phyloP scores from a whole-genome alignment of 2,329 filamentous ascomycete species.

The Macrophomina pseudophaseolina region DNA sequence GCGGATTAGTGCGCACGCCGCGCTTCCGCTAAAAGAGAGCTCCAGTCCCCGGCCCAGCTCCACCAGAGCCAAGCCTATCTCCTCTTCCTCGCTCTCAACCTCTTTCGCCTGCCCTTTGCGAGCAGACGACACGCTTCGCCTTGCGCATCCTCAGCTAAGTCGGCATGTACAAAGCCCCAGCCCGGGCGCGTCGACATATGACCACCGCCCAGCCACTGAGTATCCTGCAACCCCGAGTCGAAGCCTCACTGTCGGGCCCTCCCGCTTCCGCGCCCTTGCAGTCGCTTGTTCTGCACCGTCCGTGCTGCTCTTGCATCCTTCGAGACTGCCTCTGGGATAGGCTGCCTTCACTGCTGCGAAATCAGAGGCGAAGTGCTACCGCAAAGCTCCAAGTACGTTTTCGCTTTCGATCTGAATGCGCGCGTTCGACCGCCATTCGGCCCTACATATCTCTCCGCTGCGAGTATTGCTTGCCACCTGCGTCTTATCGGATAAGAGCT shows the following conservation, averaged over 20 bases:
- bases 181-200: not conserved
- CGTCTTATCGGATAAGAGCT: slow-evolving; percentile 9
- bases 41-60: not conserved
- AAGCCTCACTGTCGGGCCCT: slow-evolving; percentile 18
- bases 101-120: not conserved
- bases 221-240: not conserved
- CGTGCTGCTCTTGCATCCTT: not conserved
- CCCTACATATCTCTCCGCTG: not conserved
- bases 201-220: slow-evolving; percentile 9
- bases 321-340: not conserved
- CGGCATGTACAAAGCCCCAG: not conserved
- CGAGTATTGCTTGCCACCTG: not conserved
- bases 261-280: slow-evolving; percentile 17
- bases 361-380: not conserved
- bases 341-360: not conserved
- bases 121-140: not conserved
- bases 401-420: not conserved
- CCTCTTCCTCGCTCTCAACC: slow-evolving; percentile 2
- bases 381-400: slow-evolving; percentile 9
- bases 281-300: not conserved
- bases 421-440: not conserved
- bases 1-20: not conserved
- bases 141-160: not conserved
- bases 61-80: slow-evolving; percentile 6
- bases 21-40: slow-evolving; percentile 6